Conservation (phyloP, 805 yeast species). For the Saturnispora galanensis region DNA sequence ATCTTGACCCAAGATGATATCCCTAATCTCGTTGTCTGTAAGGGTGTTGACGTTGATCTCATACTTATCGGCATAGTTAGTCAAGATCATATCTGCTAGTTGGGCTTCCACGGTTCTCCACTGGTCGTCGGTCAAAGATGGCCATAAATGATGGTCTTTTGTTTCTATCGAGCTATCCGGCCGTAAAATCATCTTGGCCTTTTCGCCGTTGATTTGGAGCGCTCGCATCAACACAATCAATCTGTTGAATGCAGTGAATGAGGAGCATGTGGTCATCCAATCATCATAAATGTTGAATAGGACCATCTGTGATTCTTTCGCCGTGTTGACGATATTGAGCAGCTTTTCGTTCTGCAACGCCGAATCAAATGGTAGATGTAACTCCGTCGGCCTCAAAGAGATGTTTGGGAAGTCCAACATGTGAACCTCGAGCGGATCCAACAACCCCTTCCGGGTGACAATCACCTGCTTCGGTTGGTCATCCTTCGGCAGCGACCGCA, state of each 20-base stretch:
- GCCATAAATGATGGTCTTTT: constrained; percentile 86
- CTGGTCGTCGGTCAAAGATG: constrained; percentile 74
- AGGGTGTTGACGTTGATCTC: constrained; percentile 77
- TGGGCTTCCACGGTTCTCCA: constrained; percentile 88
- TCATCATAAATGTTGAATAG: constrained; percentile 88
- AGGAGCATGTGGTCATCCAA: constrained; percentile 76
- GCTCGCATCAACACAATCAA: constrained; percentile 76
- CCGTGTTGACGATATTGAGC: constrained; percentile 67
- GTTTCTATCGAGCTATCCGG: constrained; percentile 67
- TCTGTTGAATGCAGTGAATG: constrained; percentile 91
- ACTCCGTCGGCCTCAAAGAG: constrained; percentile 79
- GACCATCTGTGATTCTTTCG: constrained; percentile 90
- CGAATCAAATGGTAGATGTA: constrained; percentile 81
- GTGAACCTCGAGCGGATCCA: constrained; percentile 93
- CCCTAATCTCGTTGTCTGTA: constrained; percentile 90
- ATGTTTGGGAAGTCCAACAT: constrained; percentile 95
- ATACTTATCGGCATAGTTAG: constrained; percentile 77
- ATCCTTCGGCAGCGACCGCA: constrained; percentile 81
- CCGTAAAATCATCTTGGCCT: constrained; percentile 61
- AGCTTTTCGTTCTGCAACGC: constrained; percentile 75
- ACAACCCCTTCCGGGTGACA: constrained; percentile 80
- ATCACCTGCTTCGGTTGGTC: constrained; percentile 92
- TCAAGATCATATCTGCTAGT: constrained; percentile 76
- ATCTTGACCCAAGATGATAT: constrained; percentile 89
- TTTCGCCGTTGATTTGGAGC: constrained; percentile 64